Base-by-base conservation (phyloP, 2,329 filamentous ascomycete species). In the Pseudogymnoascus sp. region DNA sequence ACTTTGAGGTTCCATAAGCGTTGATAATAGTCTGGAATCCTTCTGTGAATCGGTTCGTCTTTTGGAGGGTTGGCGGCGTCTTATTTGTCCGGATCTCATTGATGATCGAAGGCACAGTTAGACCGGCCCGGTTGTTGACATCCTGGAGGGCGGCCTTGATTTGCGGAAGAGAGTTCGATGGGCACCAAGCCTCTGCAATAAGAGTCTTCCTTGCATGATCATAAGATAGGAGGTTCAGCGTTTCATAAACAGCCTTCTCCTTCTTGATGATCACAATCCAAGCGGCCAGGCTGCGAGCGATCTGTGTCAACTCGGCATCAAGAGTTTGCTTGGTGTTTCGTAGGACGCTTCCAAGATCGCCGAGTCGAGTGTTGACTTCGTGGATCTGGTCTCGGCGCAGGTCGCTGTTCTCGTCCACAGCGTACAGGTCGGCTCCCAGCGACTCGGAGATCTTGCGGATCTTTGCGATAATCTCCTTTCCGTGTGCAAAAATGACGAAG, bases 21-120 rank as follows among this genome's bases (percentile, higher is more conserved):
- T 99, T 93, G 74, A 99, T 95, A 74, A 99, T 99, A 62, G 93
- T 97, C 76, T 99, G 94, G 80, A 99, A 99, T 22, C 88, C 94
- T 70, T 97, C 88, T 2, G 95, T 99, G 73, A 97, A 97, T 76
- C 93, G 96, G 81, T 99, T 99, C 33, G 92, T 97, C 79, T 96
- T 96, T 75, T 97, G 86, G 74, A 95, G 97, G 0, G 94, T 99
- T 0, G 94, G 94, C 25, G 95, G 94, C 5, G 90, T 97, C 81
- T 97, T 97, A 78, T 92, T 96, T 43, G 93, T 97, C 69, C 86
- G 87, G 72, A 99, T 94, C 78, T 96, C 92, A 74, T 97, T 97
- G 79, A 99, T 93, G 70, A 99, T 97, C 59, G 93, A 97, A 6
- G 95, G 93, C 28, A 97, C 92, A n/a, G 93, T 95, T 61, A 97